Conservation (phyloP, 805 yeast species). For the Gaillardinia entomophila region DNA sequence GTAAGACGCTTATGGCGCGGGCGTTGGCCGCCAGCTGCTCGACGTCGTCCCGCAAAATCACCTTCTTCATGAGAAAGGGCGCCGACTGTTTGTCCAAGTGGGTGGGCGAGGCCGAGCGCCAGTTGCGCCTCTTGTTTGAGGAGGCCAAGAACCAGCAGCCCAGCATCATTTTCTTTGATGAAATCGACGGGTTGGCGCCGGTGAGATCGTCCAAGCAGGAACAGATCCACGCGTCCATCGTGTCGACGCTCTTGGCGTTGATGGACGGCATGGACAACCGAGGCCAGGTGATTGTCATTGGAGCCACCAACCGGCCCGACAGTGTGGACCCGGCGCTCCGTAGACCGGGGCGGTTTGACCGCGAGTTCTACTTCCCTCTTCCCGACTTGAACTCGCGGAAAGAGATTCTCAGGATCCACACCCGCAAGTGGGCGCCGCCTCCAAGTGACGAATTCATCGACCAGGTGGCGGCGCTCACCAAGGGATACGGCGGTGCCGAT, state of each 20-base stretch:
- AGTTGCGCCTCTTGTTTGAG: slow-evolving; percentile 81
- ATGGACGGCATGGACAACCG: slow-evolving; percentile 99
- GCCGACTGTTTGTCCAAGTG: slow-evolving; percentile 96
- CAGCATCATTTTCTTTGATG: slow-evolving; percentile 92
- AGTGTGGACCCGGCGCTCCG: slow-evolving; percentile 97
- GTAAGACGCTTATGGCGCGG: slow-evolving; percentile 96
- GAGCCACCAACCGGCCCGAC: slow-evolving; percentile 97
- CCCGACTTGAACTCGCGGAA: slow-evolving; percentile 79
- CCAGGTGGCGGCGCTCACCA: slow-evolving; percentile 72
- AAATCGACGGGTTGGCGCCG: slow-evolving; percentile 97
- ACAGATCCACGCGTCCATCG: slow-evolving; percentile 96
- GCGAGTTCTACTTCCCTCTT: slow-evolving; percentile 93
- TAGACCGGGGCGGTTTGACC: slow-evolving; percentile 94
- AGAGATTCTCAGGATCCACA: slow-evolving; percentile 78
- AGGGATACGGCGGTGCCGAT: slow-evolving; percentile 98
- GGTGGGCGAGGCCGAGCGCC: slow-evolving; percentile 99
- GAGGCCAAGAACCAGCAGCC: slow-evolving; percentile 97
- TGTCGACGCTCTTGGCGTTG: slow-evolving; percentile 85
- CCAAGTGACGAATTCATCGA: slow-evolving; percentile 51
- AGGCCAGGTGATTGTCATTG: slow-evolving; percentile 96
- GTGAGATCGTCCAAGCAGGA: slow-evolving; percentile 96
- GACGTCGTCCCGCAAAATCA: slow-evolving; percentile 74
- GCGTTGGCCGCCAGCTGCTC: slow-evolving; percentile 96
- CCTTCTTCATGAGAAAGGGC: slow-evolving; percentile 97
- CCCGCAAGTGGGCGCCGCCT: slow-evolving; percentile 83